Evolutionary conservation across 164 flowering plant species (phyloP).

Genomic region (Warburgia ugandensis): DNA sequence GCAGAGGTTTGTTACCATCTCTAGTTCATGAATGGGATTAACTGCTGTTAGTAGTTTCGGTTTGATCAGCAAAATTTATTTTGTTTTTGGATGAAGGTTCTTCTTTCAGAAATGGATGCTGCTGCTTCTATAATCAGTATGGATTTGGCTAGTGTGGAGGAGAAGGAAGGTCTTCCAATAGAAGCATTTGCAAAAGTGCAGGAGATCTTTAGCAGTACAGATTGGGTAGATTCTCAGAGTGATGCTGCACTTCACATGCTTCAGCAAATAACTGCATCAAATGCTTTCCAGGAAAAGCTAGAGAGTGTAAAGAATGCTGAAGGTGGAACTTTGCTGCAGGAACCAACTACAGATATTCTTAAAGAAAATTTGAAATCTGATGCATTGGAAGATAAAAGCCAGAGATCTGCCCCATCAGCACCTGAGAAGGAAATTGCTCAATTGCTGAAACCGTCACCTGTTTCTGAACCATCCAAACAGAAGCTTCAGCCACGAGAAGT

Average conservation of each 20-base stretch:
- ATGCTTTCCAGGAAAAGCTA: constrained; percentile 33
- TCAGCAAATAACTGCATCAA: constrained; percentile 42
- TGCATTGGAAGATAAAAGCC: constrained; percentile 17
- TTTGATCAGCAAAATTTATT: constrained; percentile 6
- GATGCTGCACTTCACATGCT: constrained; percentile 50
- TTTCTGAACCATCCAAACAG: constrained; percentile 15
- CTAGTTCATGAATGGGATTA: not conserved
- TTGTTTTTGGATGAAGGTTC: constrained; percentile 30
- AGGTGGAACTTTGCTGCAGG: constrained; percentile 15
- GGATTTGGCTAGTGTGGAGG: constrained; percentile 46
- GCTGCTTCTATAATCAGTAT: constrained; percentile 36
- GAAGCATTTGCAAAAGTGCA: constrained; percentile 87
- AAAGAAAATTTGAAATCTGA: constrained; percentile 4
- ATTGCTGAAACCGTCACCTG: constrained; percentile 15
- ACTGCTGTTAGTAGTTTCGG: not conserved
- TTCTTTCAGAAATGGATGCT: constrained; percentile 89
- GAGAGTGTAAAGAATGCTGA: constrained; percentile 22
- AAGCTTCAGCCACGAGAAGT: constrained; percentile 26
- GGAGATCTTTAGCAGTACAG: constrained; percentile 64
- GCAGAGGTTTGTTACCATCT: constrained; percentile 59
- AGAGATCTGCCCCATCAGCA: constrained; percentile 4
- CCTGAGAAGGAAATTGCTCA: constrained; percentile 8
- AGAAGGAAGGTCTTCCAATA: constrained; percentile 79
- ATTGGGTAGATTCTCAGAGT: constrained; percentile 59
- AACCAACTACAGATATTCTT: constrained; percentile 16